Evolutionary conservation across 2,329 filamentous ascomycete species (phyloP), one percentile per base, ranked within the genome.

Genomic region (Xylaria multiplex): DNA sequence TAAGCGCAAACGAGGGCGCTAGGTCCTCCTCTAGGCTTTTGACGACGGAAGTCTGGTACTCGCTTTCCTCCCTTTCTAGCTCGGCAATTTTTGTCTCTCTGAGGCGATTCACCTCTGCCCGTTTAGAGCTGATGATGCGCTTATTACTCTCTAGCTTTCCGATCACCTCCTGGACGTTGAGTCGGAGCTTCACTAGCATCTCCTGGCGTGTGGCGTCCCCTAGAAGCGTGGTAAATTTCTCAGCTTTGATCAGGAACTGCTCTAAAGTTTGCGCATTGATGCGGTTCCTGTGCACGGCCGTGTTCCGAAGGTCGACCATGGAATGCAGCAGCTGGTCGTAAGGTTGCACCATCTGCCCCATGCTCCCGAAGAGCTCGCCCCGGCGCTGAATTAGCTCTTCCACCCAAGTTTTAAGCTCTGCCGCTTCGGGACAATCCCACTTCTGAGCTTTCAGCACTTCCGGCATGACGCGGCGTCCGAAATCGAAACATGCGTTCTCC

Each of bases 341-440:
- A 24, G 45, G 45, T 24, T 13, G 19, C 19, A 9, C 6, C 1
- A 22, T 24, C 1, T 48, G 19, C 45, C 45, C 45, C 19, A 48
- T 1, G 11, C 5, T 11, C n/a, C 19, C 45, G 45, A 48, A 48
- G 45, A 48, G 45, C 19, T 48, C 45, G 45, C 19, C 8, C 45
- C 27, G 45, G 19, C 45, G 45, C 8, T 9, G 5, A 24, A 19
- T 19, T 1, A 48, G 19, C 22, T 24, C n/a, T 22, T 19, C 19
- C 11, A 48, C 45, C 45, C 45, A 48, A 2, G 11, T 19, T 2
- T 48, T 48, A 9, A 48, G 45, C 45, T 48, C 45, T 22, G 19
- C 45, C 22, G 45, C 45, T 48, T 48, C 45, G 19, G 45, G 45
- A 22, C 45, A 48, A 24, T 48, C 45, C 45, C 45, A 48, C n/a